Base-by-base conservation (phyloP, 805 yeast species). In the Candida tibetensis region DNA sequence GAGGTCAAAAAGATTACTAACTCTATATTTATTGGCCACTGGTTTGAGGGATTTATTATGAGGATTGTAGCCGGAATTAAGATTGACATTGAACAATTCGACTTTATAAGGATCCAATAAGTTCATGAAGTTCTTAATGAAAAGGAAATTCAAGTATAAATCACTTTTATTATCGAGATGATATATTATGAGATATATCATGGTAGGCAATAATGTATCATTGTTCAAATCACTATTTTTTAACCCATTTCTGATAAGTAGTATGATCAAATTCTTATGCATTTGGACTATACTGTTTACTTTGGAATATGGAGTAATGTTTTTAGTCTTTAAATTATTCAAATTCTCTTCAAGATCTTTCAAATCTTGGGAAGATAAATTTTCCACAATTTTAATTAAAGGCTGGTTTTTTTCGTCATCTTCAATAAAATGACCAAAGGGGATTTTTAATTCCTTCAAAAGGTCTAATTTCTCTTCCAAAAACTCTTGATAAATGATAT, bases 171-270 rank as follows among this genome's bases (percentile, higher is more conserved):
- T 33, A 32, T 46, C 44, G 14, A 44, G 28, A 46, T 63, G 57
- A 37, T 62, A 55, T 17, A 69, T 55, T 15, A 67, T 46, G 30
- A 62, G 46, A 41, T 61, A 65, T 17, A 69, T 68, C 40, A 69
- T 52, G 4, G 62, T 52, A 3, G 74, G 74, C 29, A 69, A 53
- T 26, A 69, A 50, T n/a, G 64, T 40, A 40, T 69, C 74, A 46
- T 66, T 68, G 48, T 58, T 65, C 34, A 67, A 44, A 32, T 55
- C 56, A 29, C 49, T 52, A 18, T 50, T 46, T 17, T 53, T 44
- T 25, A 51, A 41, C 8, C 56, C 56, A 30, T 26, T 21, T 44
- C 40, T 19, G 47, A 45, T 22, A 47, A 29, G 37, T 17, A 30
- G 16, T 15, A 30, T 34, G 28, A 64, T 52, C 19, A 65, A 39